Evolutionary conservation across 2,329 filamentous ascomycete genomes (phyloP), one percentile per base, ranked within the genome.

Genomic region (Didymosphaeria variabile): DNA sequence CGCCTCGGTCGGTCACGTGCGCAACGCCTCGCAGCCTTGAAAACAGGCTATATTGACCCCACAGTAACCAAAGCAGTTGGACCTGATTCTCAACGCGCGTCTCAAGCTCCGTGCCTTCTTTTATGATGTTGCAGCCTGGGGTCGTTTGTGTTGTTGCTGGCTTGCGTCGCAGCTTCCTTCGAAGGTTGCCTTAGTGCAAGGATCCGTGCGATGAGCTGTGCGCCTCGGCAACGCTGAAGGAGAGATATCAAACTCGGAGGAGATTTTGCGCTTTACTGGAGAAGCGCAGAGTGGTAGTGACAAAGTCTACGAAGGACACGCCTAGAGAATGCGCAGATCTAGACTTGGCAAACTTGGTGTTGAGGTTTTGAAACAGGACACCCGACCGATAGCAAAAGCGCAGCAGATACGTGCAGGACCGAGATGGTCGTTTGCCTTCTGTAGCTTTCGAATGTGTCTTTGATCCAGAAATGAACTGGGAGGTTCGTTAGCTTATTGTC

Each of bases 101-200:
- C 12, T 42, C 50, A 70, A 51, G 21, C 58, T 61, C 65, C 66
- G 59, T 52, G 40, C 19, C 42, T 26, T 32, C 38, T 67, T 65
- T 68, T 58, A 47, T 49, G 42, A 49, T 40, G 61, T 67, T 71
- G 70, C 69, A 74, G 70, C 67, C 40, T 36, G 17, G 42, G 21
- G 13, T 19, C 42, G 53, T 42, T 44, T 58, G 55, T 50, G 50
- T 67, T 68, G 54, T 68, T 60, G 64, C 55, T 69, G 60, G 64
- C 55, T 63, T 69, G 70, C 67, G 62, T 63, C 60, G 60, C 58
- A 63, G 63, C 57, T 68, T 57, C 61, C 63, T 67, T 62, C 42
- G 29, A 46, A 55, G 26, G 53, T 45, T 68, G 66, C 63, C 58
- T 71, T 69, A 67, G 71, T 55, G 53, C 53, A 42, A 36, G 53